Percentiles rank a stretch among this genome's conserved stretches.
phyloP scores from a whole-genome alignment of 768 basidiomycete species.

The Leccinum incarnatum region DNA sequence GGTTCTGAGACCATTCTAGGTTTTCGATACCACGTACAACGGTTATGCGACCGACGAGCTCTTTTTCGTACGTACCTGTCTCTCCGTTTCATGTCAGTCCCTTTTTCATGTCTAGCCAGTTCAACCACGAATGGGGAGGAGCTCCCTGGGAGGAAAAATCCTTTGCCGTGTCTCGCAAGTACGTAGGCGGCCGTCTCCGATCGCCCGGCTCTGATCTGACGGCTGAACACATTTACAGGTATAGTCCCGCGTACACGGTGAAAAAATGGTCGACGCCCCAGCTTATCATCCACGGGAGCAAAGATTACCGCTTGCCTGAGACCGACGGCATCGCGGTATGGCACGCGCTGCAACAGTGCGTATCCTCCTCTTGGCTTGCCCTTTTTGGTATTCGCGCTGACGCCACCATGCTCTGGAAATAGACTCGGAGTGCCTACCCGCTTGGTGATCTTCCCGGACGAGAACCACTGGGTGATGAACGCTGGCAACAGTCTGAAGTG shows the following conservation, averaged over 20 bases:
- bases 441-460: conserved; percentile 81
- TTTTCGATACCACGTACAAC: conserved; percentile 75
- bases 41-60: conserved; percentile 92
- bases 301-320: conserved; percentile 86
- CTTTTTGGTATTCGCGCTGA: neutral
- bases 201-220: neutral
- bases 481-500: conserved; percentile 88
- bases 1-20: conserved; percentile 33
- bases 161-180: conserved; percentile 57
- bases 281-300: conserved; percentile 81
- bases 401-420: neutral
- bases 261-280: conserved; percentile 84
- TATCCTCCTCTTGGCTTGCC: conserved; percentile 11
- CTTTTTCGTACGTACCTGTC: conserved; percentile 65
- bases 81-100: neutral
- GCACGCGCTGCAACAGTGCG: conserved; percentile 82
- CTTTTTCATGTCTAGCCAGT: conserved; percentile 40
- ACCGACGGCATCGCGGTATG: conserved; percentile 81
- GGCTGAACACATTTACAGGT: conserved; percentile 36
- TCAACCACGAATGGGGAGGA: conserved; percentile 86
- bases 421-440: conserved; percentile 73
- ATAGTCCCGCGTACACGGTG: conserved; percentile 79
- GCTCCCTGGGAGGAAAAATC: conserved; percentile 69
- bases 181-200: conserved; percentile 12
- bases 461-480: conserved; percentile 90